phyloP scores from a whole-genome alignment of 805 yeast genomes.

The Millerozyma acaciae region DNA sequence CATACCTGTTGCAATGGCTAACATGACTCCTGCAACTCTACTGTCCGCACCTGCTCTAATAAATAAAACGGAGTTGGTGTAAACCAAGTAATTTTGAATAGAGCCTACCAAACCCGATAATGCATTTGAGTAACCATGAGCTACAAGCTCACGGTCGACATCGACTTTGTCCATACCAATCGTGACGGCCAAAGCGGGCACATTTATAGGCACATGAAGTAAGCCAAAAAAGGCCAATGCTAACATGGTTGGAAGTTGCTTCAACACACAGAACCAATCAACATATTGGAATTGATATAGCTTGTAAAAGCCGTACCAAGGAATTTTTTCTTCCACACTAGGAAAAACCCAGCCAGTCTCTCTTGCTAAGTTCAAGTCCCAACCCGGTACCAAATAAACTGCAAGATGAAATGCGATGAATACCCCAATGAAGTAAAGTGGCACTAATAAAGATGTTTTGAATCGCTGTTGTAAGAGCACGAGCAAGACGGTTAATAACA shows the following conservation, averaged over 20 bases:
- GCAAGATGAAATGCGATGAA: slow-evolving; percentile 67
- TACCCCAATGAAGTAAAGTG: slow-evolving; percentile 71
- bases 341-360: slow-evolving; percentile 82
- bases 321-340: slow-evolving; percentile 58
- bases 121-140: slow-evolving; percentile 90
- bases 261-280: slow-evolving; percentile 66
- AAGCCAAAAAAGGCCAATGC: slow-evolving; percentile 96
- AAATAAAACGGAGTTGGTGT: slow-evolving; percentile 88
- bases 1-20: slow-evolving; percentile 74
- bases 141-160: slow-evolving; percentile 88
- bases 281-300: slow-evolving; percentile 67
- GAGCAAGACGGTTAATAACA: slow-evolving; percentile 56
- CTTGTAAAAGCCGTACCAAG: slow-evolving; percentile 88
- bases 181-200: slow-evolving; percentile 93
- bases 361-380: slow-evolving; percentile 61
- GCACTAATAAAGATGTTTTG: slow-evolving; percentile 71
- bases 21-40: slow-evolving; percentile 81
- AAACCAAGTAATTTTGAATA: slow-evolving; percentile 91
- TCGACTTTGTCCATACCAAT: slow-evolving; percentile 81
- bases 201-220: slow-evolving; percentile 94
- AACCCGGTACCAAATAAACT: slow-evolving; percentile 59
- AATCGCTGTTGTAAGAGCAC: slow-evolving; percentile 53
- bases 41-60: slow-evolving; percentile 94
- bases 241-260: slow-evolving; percentile 86
- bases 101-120: slow-evolving; percentile 82